Conservation (phyloP, 345 rosid species). For the Lepidium didymum region DNA sequence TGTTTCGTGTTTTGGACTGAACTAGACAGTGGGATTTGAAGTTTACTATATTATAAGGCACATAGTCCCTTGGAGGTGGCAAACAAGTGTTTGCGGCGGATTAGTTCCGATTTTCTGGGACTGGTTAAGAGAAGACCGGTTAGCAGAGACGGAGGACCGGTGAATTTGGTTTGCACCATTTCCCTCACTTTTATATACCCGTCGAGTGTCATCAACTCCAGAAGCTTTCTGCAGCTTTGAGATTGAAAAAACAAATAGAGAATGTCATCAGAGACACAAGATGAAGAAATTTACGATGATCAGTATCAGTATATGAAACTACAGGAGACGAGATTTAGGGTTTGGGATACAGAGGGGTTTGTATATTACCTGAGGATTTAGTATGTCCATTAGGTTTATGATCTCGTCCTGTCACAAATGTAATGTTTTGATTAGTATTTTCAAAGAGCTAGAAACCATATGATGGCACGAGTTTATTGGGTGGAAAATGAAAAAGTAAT, state of each 20-base stretch:
- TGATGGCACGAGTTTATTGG: neutral
- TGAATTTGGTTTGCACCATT: slow-evolving; percentile 47
- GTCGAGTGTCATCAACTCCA: slow-evolving; percentile 77
- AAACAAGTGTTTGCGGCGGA: slow-evolving; percentile 59
- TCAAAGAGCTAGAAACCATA: neutral
- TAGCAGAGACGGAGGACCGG: slow-evolving; percentile 49
- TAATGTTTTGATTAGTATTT: neutral
- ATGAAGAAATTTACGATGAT: neutral
- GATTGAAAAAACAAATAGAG: neutral
- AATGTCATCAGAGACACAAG: neutral
- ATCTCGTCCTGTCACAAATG: slow-evolving; percentile 57
- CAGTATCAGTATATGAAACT: slow-evolving; percentile 1
- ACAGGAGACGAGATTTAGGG: neutral
- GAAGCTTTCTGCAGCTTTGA: slow-evolving; percentile 64
- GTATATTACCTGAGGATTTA: slow-evolving; percentile 79
- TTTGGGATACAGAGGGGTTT: neutral
- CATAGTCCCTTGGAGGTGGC: slow-evolving; percentile 56
- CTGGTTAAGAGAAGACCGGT: slow-evolving; percentile 36
- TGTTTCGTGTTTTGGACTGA: neutral
- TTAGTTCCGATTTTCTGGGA: slow-evolving; percentile 36
- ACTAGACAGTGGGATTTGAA: neutral
- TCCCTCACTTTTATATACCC: slow-evolving; percentile 51
- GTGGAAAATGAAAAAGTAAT: slow-evolving; percentile 4
- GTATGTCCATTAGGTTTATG: slow-evolving; percentile 51
- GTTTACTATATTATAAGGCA: slow-evolving; percentile 29